These are phyloP conservation scores for Trichoderma sp. DNA, from an alignment of 2,329 filamentous ascomycete species.

Conservation along the genomic window DNA sequence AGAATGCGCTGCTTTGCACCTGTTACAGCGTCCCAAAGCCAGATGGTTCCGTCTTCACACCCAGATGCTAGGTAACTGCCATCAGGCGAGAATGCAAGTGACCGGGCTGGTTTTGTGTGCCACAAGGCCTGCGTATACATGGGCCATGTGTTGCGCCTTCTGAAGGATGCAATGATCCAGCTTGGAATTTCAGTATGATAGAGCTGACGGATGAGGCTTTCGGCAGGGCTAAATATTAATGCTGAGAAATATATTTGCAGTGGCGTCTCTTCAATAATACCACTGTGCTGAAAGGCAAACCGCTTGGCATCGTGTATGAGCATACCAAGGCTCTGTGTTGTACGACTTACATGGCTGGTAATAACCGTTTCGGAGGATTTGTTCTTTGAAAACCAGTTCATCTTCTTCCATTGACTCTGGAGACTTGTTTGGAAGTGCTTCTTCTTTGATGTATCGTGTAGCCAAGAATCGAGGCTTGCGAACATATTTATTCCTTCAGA, in stretches of 20 bases:
- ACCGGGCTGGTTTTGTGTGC: fast-evolving
- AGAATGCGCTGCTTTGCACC: background rate
- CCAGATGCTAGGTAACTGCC: background rate
- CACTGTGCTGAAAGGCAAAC: background rate
- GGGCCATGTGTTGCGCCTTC: background rate
- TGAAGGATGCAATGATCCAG: background rate
- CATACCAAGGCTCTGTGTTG: background rate
- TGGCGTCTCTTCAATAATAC: background rate
- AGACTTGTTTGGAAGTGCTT: background rate
- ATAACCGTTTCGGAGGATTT: background rate
- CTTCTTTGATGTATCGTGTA: background rate
- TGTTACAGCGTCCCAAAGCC: background rate
- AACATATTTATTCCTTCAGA: background rate
- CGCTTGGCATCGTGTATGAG: background rate
- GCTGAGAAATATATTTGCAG: background rate
- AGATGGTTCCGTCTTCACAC: background rate
- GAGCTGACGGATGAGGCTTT: background rate
- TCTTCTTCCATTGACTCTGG: background rate
- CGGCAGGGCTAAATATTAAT: background rate
- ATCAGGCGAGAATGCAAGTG: background rate
- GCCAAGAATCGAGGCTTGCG: background rate
- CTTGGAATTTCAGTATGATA: background rate
- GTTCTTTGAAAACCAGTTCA: fast-evolving
- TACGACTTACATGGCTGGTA: too few relatives aligned
- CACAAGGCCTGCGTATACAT: background rate